Evolutionary conservation across 2,329 filamentous ascomycete genomes (phyloP).

Genomic region (Hymenoscyphus scutula): DNA sequence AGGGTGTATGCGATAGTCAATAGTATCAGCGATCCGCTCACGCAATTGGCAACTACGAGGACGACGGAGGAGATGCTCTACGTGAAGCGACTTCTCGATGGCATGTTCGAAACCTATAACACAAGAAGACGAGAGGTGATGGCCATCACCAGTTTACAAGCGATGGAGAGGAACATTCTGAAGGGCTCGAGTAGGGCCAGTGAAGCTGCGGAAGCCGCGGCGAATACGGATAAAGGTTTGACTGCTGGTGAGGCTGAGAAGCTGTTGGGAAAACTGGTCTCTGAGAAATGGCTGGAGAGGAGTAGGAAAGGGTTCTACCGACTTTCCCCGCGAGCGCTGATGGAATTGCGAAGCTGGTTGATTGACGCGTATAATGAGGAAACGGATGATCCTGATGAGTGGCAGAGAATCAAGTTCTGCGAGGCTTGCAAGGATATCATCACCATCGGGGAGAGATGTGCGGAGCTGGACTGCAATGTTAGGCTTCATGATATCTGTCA

Average conservation of each 20-base stretch:
- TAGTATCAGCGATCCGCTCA: conserved; percentile 77
- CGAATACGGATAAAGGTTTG: conserved; percentile 53
- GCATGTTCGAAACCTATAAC: conserved; percentile 90
- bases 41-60: conserved; percentile 81
- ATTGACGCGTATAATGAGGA: conserved; percentile 87
- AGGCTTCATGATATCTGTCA: conserved; percentile 77
- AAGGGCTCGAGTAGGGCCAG: conserved; percentile 42
- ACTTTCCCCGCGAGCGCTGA: conserved; percentile 71
- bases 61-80: conserved; percentile 83
- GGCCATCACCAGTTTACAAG: conserved; percentile 77
- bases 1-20: conserved; percentile 86
- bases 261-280: conserved; percentile 66
- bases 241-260: conserved; percentile 76
- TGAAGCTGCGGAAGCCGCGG: conserved; percentile 35
- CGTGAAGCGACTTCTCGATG: conserved; percentile 81
- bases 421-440: conserved; percentile 87
- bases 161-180: conserved; percentile 66
- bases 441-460: conserved; percentile 78
- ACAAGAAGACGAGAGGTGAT: conserved; percentile 76
- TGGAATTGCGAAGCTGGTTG: conserved; percentile 84
- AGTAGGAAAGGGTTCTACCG: conserved; percentile 71
- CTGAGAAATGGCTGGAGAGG: conserved; percentile 82
- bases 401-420: conserved; percentile 80
- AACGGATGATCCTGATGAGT: conserved; percentile 54
- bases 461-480: conserved; percentile 62